Base-by-base conservation (phyloP, 2,329 filamentous ascomycete genomes). In the Teratosphaeria zuluensis region DNA sequence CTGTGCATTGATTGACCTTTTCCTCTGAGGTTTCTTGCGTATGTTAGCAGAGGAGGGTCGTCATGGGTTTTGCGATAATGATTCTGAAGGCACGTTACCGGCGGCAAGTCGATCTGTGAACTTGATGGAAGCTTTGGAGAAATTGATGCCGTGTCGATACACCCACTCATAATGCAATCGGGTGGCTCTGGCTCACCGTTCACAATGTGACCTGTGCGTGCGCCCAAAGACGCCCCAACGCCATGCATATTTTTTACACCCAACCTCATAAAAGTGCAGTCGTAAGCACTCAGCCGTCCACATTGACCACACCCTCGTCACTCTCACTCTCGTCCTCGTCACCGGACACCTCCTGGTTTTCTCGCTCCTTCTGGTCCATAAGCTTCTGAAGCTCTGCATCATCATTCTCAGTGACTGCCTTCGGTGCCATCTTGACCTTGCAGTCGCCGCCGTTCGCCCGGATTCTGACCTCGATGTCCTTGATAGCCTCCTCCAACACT, bases 281-380 rank as follows among this genome's bases (percentile, higher is more conserved):
- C 16, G 9, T n/a, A 31, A 24, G 21, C 21, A n/a, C 42, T 56
- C 35, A 59, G n/a, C 28, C 48, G 33, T 66, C 60, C 52, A 77
- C 76, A 68, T 78, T 82, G 38, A 84, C 84, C 64, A 85, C 83
- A 72, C 90, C 91, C 73, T 96, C 94, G 72, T 97, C 94, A 73
- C 90, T 96, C 77, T 95, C 92, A 72, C 90, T 95, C 75, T 90
- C 82, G 74, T 92, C 94, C 81, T 99, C 94, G 74, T 99, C 95
- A 70, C 94, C 94, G 75, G 91, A 96, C 71, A 99, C 90, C 75
- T 99, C 90, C 73, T 90, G 89, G 77, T 99, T 99, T 83, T 97
- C 92, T 65, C 90, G 87, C 81, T 96, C 94, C 66, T 89, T 87
- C 86, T 97, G 96, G 82, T 97, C 94, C 94, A 99, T 99, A 65